These are phyloP conservation scores for Acorus gramineus DNA, from an alignment of 106 monocot species.

Conservation along the genomic window DNA sequence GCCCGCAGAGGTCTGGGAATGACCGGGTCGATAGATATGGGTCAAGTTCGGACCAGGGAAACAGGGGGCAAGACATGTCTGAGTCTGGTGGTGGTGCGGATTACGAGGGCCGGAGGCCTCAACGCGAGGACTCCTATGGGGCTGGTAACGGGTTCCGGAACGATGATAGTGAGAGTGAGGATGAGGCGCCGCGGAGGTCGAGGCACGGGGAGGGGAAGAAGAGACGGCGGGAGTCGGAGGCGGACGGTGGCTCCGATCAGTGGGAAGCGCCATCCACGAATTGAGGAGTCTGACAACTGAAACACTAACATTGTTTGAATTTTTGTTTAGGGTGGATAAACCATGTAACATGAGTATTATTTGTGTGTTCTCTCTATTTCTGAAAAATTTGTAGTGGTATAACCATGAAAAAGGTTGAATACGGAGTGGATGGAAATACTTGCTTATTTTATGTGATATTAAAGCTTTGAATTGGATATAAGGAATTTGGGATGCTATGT, in stretches of 20 bases:
- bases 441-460: no score
- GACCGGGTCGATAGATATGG: conserved; percentile 42
- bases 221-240: conserved; percentile 27
- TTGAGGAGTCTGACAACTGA: no score
- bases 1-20: conserved; percentile 40
- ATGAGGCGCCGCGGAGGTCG: conserved; percentile 79
- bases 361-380: no score
- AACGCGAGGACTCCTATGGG: conserved; percentile 21
- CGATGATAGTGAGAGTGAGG: conserved; percentile 83
- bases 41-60: conserved; percentile 35
- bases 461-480: no score
- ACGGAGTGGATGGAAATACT: no score
- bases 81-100: conserved; percentile 15
- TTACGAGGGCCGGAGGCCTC: conserved; percentile 16
- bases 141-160: conserved; percentile 15
- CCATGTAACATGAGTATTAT: no score
- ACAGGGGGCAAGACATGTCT: conserved; percentile 29
- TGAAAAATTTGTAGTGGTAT: no score
- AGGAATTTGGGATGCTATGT: no score
- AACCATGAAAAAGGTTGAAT: no score
- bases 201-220: conserved; percentile 43
- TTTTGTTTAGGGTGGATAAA: no score
- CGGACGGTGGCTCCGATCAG: conserved; percentile 28
- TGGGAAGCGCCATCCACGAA: conserved; percentile 6
- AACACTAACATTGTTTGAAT: no score